These are phyloP conservation scores for Magnusiomyces suaveolens DNA, from an alignment of 1,139 yeast species.

Conservation along the genomic window DNA sequence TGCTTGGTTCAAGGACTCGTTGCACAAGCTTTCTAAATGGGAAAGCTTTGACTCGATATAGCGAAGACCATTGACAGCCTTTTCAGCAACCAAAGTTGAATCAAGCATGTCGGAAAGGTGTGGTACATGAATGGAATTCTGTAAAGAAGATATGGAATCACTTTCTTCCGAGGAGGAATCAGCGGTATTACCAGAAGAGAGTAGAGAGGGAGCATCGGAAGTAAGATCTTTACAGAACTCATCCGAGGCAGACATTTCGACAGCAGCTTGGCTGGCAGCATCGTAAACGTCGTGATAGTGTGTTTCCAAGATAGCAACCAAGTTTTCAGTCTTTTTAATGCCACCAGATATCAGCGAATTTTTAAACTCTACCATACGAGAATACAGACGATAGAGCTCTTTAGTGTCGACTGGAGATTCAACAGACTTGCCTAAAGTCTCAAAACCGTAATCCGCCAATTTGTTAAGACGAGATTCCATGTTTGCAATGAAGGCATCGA, in stretches of 20 bases:
- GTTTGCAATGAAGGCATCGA: conserved; percentile 1
- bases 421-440: neutral
- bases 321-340: conserved; percentile 27
- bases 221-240: neutral
- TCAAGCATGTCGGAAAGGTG: conserved; percentile 3
- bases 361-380: conserved; percentile 26
- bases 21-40: conserved; percentile 25
- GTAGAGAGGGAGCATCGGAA: neutral
- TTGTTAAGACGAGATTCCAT: conserved; percentile 22
- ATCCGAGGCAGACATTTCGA: neutral
- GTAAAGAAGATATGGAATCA: neutral
- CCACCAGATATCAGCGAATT: conserved; percentile 29
- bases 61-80: conserved; percentile 22
- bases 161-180: neutral
- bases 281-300: conserved; percentile 18
- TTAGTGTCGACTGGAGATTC: conserved; percentile 22
- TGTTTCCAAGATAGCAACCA: conserved; percentile 25
- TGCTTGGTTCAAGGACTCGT: conserved; percentile 10
- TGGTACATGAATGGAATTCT: conserved; percentile 19
- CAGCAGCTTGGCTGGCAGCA: conserved; percentile 2
- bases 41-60: conserved; percentile 29
- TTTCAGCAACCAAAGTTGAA: conserved; percentile 3
- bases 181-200: neutral
- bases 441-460: conserved; percentile 29
- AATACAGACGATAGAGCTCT: conserved; percentile 23